Conservation (phyloP, 805 yeast species). For the Metschnikowia cubensis region DNA sequence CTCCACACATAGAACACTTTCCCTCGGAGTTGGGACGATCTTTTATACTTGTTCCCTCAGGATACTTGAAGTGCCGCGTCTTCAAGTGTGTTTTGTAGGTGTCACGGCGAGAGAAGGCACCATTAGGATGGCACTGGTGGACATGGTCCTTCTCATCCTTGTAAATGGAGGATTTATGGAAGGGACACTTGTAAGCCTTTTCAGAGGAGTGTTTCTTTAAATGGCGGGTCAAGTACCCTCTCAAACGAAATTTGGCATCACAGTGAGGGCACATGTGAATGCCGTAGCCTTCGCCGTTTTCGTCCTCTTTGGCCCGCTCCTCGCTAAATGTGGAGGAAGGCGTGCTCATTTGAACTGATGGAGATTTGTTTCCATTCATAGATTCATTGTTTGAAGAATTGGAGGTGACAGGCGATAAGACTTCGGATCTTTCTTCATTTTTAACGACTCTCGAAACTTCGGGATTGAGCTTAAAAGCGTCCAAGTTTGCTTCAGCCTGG, state of each 20-base stretch:
- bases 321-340: slow-evolving; percentile 28
- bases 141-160: slow-evolving; percentile 38
- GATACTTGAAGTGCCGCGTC: slow-evolving; percentile 54
- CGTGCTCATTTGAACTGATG: slow-evolving; percentile 29
- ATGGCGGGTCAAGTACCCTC: slow-evolving; percentile 54
- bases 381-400: slow-evolving; percentile 33
- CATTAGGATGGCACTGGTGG: slow-evolving; percentile 52
- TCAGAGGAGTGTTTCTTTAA: slow-evolving; percentile 47
- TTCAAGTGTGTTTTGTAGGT: slow-evolving; percentile 57
- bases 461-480: slow-evolving; percentile 21
- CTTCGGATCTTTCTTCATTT: slow-evolving; percentile 7
- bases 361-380: slow-evolving; percentile 18
- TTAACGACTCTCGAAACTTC: slow-evolving; percentile 3
- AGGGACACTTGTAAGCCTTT: slow-evolving; percentile 56
- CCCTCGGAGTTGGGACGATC: slow-evolving; percentile 44
- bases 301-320: slow-evolving; percentile 16
- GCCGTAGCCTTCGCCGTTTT: slow-evolving; percentile 7
- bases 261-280: slow-evolving; percentile 47
- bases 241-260: slow-evolving; percentile 45
- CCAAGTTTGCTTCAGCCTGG: slow-evolving; percentile 25
- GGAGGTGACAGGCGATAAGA: slow-evolving; percentile 37
- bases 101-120: slow-evolving; percentile 57
- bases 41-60: slow-evolving; percentile 49
- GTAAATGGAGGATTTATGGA: slow-evolving; percentile 35
- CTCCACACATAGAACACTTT: slow-evolving; percentile 53